Percentiles rank a stretch among this genome's conserved stretches.
These are phyloP conservation scores for Fusarium bulbicola DNA, from an alignment of 2,329 filamentous ascomycete genomes.

Conservation along the genomic window DNA sequence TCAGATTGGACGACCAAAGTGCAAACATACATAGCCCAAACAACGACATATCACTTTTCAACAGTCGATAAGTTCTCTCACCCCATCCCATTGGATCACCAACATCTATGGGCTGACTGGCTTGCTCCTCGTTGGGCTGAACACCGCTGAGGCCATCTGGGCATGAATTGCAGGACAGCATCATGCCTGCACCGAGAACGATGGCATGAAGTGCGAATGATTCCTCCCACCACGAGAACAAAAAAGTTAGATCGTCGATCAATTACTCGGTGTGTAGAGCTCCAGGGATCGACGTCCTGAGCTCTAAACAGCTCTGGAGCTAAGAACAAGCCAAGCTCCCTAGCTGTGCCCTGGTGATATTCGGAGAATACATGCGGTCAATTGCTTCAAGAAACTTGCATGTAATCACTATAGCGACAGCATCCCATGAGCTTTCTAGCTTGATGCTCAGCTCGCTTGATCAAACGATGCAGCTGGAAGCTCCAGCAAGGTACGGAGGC, in stretches of 20 bases:
- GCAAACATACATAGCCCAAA: slow-evolving; percentile 16
- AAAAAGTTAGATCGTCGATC: slow-evolving; percentile 29
- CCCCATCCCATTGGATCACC: slow-evolving; percentile 15
- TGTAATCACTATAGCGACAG: slow-evolving; percentile 31
- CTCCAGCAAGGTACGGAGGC: slow-evolving; percentile 26
- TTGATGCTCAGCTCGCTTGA: slow-evolving; percentile 31
- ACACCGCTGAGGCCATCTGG: slow-evolving; percentile 30
- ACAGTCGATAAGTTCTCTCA: slow-evolving; percentile 2
- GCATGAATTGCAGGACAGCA: slow-evolving; percentile 15
- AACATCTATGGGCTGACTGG: slow-evolving; percentile 28
- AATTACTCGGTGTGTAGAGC: slow-evolving; percentile 23
- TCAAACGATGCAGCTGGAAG: slow-evolving; percentile 26
- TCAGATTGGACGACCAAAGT: slow-evolving; percentile 14
- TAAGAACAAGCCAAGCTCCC: slow-evolving; percentile 29
- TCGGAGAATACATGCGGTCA: slow-evolving; percentile 18
- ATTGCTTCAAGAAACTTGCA: slow-evolving; percentile 28
- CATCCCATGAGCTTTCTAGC: slow-evolving; percentile 28
- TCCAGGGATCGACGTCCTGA: slow-evolving; percentile 23
- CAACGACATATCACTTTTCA: slow-evolving; percentile 32
- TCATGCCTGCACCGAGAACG: slow-evolving; percentile 5
- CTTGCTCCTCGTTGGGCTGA: slow-evolving; percentile 21
- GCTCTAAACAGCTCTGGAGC: slow-evolving; percentile 23
- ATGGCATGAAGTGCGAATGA: slow-evolving; percentile 24
- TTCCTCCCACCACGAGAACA: slow-evolving; percentile 13
- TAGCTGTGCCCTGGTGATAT: slow-evolving; percentile 29